Conservation (phyloP, 345 rosid species). For the Pistacia integerrima region DNA sequence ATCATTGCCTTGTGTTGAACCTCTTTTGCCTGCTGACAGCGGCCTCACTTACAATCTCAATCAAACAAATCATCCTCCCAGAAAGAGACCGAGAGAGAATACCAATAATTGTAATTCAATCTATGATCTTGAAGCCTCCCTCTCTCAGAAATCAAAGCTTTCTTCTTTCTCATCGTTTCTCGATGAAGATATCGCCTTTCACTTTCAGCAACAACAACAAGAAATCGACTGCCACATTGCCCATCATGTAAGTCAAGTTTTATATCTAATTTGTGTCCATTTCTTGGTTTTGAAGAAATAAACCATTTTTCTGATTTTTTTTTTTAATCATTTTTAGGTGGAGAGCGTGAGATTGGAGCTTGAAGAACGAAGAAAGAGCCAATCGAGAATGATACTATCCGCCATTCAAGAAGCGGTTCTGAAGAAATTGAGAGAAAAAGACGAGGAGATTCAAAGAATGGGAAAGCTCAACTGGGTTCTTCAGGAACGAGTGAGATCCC, state of each 20-base stretch:
- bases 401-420: conserved; percentile 46
- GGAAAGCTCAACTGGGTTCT: conserved; percentile 62
- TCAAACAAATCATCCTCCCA: conserved; percentile 12
- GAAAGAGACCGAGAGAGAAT: conserved; percentile 48
- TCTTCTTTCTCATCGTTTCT: conserved; percentile 32
- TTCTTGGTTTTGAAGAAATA: not conserved
- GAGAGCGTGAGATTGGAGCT: conserved; percentile 63
- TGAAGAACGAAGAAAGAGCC: conserved; percentile 58
- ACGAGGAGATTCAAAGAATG: conserved; percentile 58
- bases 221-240: conserved; percentile 60
- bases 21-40: conserved; percentile 42
- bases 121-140: conserved; percentile 31
- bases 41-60: conserved; percentile 53
- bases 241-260: conserved; percentile 40
- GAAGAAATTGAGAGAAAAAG: conserved; percentile 59
- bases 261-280: not conserved
- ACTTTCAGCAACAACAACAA: conserved; percentile 58
- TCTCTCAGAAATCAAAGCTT: conserved; percentile 41
- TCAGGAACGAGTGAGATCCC: conserved; percentile 57
- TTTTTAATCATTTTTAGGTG: conserved; percentile 24
- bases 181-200: conserved; percentile 39
- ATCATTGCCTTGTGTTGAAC: conserved; percentile 25
- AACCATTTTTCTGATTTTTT: not conserved
- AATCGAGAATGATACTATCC: conserved; percentile 48
- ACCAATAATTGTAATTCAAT: conserved; percentile 13